Conservation (phyloP, 306 rosid species). For the Ceratonia siliqua region DNA sequence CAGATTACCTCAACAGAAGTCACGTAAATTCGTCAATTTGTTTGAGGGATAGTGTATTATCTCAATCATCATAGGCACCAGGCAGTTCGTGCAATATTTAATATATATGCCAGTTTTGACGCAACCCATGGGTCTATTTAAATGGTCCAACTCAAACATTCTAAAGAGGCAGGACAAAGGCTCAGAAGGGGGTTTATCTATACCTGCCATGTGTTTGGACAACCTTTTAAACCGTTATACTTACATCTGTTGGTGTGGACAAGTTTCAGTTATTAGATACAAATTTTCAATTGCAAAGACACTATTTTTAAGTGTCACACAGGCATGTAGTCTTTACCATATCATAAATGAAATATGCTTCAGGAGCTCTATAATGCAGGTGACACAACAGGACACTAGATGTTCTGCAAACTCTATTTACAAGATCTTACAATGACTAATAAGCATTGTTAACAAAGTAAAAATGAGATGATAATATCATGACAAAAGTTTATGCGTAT, state of each 20-base stretch:
- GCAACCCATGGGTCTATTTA: background rate
- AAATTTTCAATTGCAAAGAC: background rate
- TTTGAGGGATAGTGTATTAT: background rate
- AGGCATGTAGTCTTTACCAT: background rate
- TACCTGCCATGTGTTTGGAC: background rate
- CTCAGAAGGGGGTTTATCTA: background rate
- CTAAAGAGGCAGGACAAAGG: background rate
- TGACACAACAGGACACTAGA: background rate
- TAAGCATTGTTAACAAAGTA: slow-evolving; percentile 11
- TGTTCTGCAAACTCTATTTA: background rate
- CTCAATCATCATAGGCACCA: background rate
- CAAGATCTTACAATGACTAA: background rate
- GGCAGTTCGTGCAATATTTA: background rate
- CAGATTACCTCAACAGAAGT: background rate
- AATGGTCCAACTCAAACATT: background rate
- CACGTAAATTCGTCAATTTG: background rate
- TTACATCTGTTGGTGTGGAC: background rate
- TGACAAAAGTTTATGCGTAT: slow-evolving; percentile 23
- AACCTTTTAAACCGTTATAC: background rate
- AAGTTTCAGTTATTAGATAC: background rate
- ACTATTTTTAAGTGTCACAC: background rate
- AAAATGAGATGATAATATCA: background rate
- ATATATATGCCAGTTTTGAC: background rate
- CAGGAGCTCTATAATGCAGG: background rate
- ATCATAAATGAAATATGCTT: slow-evolving; percentile 2